Base-by-base conservation (phyloP, 2,329 filamentous ascomycete species). In the Penicillium brevicompactum region DNA sequence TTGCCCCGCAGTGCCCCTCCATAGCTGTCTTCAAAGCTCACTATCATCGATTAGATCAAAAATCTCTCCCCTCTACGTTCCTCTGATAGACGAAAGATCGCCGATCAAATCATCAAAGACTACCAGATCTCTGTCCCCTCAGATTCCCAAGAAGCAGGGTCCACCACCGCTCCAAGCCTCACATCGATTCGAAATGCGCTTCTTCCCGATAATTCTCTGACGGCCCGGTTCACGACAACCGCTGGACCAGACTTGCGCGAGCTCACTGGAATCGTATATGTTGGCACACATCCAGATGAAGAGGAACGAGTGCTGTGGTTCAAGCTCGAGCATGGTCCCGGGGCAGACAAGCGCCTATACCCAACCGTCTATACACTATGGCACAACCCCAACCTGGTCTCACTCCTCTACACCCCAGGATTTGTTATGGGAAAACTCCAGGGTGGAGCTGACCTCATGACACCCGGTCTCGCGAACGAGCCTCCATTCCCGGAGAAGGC, bases 371-470 rank as follows among this genome's bases (percentile, higher is more conserved):
- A 89, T 67, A 87, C 86, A 1, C 72, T 89, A 56, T 89, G 87
- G 87, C 79, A 81, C 53, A 84, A 87, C 62, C 78, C 85, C 3
- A 76, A 78, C 30, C 73, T 89, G 13, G 73, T 88, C 0, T 84
- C 87, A 0, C 70, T 89, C 31, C 76, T 89, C n/a, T 81, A 87
- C 61, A 88, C 87, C 0, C 84, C 84, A 4, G 76, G 79, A 9
- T 64, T 77, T 46, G 79, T 84, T 22, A 81, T 88, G 65, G 77
- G 82, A 57, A 88, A 88, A 70, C 73, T 89, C 8, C 82, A 82
- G 54, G 80, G 81, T 7, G 87, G 87, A 4, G 86, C 87, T 18
- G 86, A 88, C 69, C 74, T 89, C 46, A 89, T 89, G 87, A 87
- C 83, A 1, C 87, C 87, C 2, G 87, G 87, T 8, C 72, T 89